phyloP scores from a whole-genome alignment of 306 rosid species.

The Neltuma alba region DNA sequence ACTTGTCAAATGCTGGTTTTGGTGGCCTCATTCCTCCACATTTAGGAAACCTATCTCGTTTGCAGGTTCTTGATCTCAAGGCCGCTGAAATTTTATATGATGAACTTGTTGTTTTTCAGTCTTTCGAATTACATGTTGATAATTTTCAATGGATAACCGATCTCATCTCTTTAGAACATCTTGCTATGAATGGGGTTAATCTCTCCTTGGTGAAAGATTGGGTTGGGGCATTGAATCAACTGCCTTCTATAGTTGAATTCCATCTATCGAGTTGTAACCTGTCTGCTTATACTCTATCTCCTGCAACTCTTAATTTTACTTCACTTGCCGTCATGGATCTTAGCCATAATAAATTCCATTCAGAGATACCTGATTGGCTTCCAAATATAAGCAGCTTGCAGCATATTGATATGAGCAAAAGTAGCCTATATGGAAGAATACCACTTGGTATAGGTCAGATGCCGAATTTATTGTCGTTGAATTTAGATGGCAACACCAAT shows the following conservation, averaged over 20 bases:
- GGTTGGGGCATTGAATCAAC: constrained; percentile 34
- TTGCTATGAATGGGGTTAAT: constrained; percentile 40
- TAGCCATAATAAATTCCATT: constrained; percentile 26
- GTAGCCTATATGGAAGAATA: constrained; percentile 46
- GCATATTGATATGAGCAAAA: constrained; percentile 12
- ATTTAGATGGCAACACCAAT: constrained; percentile 12
- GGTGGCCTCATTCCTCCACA: no score
- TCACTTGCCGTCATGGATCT: constrained; percentile 46
- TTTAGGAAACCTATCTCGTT: constrained; percentile 45
- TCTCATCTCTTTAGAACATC: constrained; percentile 45
- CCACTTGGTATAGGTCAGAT: constrained; percentile 48
- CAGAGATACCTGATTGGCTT: constrained; percentile 52
- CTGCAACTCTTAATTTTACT: constrained; percentile 37
- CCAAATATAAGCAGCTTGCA: constrained; percentile 42
- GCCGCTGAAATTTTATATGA: no score
- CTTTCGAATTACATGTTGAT: neutral
- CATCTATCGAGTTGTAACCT: constrained; percentile 32
- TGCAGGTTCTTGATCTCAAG: constrained; percentile 44
- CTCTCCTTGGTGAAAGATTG: constrained; percentile 44
- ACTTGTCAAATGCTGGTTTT: no score
- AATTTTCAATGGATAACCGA: constrained; percentile 42
- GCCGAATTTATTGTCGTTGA: constrained; percentile 35
- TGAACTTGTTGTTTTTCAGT: no score
- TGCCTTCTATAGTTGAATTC: constrained; percentile 42
- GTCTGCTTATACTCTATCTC: constrained; percentile 35